Evolutionary conservation across 2,329 filamentous ascomycete species (phyloP).

Genomic region (Colletotrichum eremochloae): DNA sequence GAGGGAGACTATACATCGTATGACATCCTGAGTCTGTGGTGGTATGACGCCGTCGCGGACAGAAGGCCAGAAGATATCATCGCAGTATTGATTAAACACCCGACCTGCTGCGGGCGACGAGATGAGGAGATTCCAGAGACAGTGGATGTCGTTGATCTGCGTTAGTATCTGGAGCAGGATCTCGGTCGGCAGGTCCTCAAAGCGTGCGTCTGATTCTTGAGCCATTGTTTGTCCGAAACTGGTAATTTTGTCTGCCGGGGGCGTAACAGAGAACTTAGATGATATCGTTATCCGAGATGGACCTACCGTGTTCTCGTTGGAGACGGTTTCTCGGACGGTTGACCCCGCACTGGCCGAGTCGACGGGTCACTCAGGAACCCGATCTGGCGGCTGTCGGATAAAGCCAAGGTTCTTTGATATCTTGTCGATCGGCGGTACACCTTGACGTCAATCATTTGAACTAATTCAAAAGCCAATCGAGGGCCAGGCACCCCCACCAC

Average conservation of each 20-base stretch:
- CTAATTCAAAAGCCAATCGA: slow-evolving; percentile 10
- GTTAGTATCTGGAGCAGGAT: slow-evolving; percentile 31
- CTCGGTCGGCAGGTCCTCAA: slow-evolving; percentile 32
- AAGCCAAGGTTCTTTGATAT: slow-evolving; percentile 13
- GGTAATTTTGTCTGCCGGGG: background rate
- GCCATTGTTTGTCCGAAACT: background rate
- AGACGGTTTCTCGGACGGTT: background rate
- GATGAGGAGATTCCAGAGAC: slow-evolving; percentile 25
- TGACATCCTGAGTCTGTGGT: slow-evolving; percentile 26
- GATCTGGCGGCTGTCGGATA: background rate
- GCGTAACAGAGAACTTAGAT: too few relatives aligned
- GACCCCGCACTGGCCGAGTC: slow-evolving; percentile 31
- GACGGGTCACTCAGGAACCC: background rate
- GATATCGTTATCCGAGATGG: background rate
- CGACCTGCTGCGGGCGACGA: slow-evolving; percentile 26
- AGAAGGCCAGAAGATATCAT: slow-evolving; percentile 24
- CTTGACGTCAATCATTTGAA: slow-evolving; percentile 32
- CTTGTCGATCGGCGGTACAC: slow-evolving; percentile 11
- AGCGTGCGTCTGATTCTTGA: background rate
- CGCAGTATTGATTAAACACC: slow-evolving; percentile 22
- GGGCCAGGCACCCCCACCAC: background rate
- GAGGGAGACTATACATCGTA: slow-evolving; percentile 20
- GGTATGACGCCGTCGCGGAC: slow-evolving; percentile 13
- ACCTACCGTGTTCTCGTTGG: background rate
- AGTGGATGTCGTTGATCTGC: slow-evolving; percentile 24